phyloP scores from a whole-genome alignment of 495 filamentous ascomycete species.

The Hypoxylon fragiforme region DNA sequence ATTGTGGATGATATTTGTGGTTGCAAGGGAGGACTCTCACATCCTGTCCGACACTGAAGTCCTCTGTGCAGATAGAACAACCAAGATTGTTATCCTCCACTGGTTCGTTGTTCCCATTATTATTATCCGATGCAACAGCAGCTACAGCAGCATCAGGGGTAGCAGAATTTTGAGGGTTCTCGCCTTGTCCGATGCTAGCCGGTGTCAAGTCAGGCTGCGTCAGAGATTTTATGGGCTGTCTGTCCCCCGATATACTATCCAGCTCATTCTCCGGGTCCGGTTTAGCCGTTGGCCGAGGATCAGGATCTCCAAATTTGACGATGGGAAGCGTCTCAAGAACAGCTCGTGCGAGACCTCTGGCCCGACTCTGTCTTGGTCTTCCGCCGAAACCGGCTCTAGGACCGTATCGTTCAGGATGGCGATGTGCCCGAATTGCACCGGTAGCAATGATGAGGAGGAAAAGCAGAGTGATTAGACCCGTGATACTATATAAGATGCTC shows the following conservation, averaged over 20 bases:
- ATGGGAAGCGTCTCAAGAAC: constrained; percentile 95
- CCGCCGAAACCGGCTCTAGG: constrained; percentile 73
- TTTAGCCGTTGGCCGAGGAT: constrained; percentile 50
- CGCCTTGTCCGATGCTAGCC: constrained; percentile 21
- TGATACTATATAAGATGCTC: constrained; percentile 98
- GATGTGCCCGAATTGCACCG: constrained; percentile 88
- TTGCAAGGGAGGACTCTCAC: constrained; percentile 89
- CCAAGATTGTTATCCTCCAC: constrained; percentile 55
- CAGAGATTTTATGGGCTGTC: constrained; percentile 20
- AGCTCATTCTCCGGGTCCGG: constrained; percentile 66
- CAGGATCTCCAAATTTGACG: constrained; percentile 82
- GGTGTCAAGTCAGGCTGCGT: constrained; percentile 36
- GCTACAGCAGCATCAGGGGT: constrained; percentile 10
- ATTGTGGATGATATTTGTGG: constrained; percentile 93
- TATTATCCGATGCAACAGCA: constrained; percentile 13
- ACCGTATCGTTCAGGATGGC: constrained; percentile 93
- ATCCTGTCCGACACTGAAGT: constrained; percentile 89
- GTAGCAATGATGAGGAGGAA: constrained; percentile 93
- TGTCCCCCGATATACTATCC: constrained; percentile 44
- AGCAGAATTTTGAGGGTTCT: constrained; percentile 12
- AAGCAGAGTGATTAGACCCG: constrained; percentile 87
- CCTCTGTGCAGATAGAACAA: constrained; percentile 92
- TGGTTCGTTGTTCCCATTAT: constrained; percentile 18
- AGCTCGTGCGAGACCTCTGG: constrained; percentile 84
- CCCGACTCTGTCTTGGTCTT: constrained; percentile 83